Evolutionary conservation across 2,329 filamentous ascomycete species (phyloP), one percentile per base, ranked within the genome.

Genomic region (Fusarium sp.): DNA sequence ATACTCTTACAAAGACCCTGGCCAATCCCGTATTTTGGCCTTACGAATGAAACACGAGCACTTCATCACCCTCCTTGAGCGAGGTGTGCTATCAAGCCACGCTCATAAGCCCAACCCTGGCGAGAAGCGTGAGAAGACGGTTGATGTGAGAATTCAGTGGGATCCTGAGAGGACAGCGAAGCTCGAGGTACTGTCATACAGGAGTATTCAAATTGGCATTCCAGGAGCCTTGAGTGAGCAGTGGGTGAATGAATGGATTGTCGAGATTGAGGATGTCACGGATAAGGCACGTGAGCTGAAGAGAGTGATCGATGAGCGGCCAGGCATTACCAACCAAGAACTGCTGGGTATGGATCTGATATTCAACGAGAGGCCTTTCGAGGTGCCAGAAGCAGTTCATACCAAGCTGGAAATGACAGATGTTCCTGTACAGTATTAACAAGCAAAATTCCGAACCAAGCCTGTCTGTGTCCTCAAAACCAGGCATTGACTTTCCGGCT

Each of bases 141-240:
- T 61, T 8, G 76, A 80, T 24, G 88, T 91, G 1, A 83, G 86
- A n/a, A 83, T 91, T 13, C 89, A 91, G 77, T 92, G 90, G 90
- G 90, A 91, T 78, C 90, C 90, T 0, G 90, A 91, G 76, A 76
- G 90, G 26, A 82, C 83, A 30, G 78, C 85, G 4, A 76, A 78
- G 39, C 77, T 91, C 16, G 83, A 78, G 16, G 82, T 80, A 68
- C 68, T 90, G 57, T 78, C 74, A 13, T 85, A 88, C 75, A 81
- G 89, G 45, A 90, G 88, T 75, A 88, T 91, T 35, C 89, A 91
- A 82, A 87, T 91, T 70, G 89, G 89, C 2, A 85, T 91, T n/a
- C 84, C 86, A 3, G 83, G 79, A 6, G 78, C 77, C 3, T 71
- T 89, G 57, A 84, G 85, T 38, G 78, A 79, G 33, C 79, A 74